These are phyloP conservation scores for Sporothrix pseudoabietina DNA, from an alignment of 2,329 filamentous ascomycete species.

Conservation along the genomic window DNA sequence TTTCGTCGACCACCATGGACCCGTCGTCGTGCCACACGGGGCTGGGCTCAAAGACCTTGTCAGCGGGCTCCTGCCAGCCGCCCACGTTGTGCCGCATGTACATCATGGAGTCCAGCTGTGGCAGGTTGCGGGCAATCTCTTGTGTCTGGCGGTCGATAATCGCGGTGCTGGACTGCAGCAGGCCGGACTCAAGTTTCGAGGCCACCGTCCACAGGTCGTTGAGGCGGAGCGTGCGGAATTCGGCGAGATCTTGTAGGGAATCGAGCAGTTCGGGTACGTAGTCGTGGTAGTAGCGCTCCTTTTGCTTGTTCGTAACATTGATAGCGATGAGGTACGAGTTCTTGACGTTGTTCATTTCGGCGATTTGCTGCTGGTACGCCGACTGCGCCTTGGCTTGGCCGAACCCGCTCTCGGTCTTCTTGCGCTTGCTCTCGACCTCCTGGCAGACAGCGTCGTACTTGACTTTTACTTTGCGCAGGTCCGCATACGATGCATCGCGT, in stretches of 20 bases:
- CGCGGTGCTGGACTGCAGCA: slow-evolving; percentile 71
- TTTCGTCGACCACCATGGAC: slow-evolving; percentile 80
- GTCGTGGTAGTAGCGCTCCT: slow-evolving; percentile 96
- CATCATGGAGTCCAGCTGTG: slow-evolving; percentile 94
- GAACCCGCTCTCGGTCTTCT: slow-evolving; percentile 92
- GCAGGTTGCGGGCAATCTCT: slow-evolving; percentile 86
- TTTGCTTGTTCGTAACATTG: slow-evolving; percentile 96
- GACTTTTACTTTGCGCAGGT: slow-evolving; percentile 85
- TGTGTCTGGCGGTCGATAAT: slow-evolving; percentile 71
- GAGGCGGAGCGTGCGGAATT: slow-evolving; percentile 80
- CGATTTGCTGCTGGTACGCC: slow-evolving; percentile 86
- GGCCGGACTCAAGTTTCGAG: slow-evolving; percentile 75
- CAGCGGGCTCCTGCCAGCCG: slow-evolving; percentile 77
- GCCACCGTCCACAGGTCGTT: slow-evolving; percentile 86
- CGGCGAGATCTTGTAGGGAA: slow-evolving; percentile 88
- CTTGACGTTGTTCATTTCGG: slow-evolving; percentile 97
- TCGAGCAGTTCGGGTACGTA: slow-evolving; percentile 93
- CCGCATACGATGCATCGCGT: slow-evolving; percentile 77
- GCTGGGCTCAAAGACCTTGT: slow-evolving; percentile 89
- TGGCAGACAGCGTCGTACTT: slow-evolving; percentile 94
- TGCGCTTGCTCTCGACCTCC: slow-evolving; percentile 90
- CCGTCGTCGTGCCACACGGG: slow-evolving; percentile 97
- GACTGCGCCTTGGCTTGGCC: slow-evolving; percentile 91
- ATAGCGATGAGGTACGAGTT: slow-evolving; percentile 97
- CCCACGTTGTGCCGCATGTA: slow-evolving; percentile 90